Evolutionary conservation across 2,329 filamentous ascomycete genomes (phyloP).

Genomic region (Huntiella bhutanensis): DNA sequence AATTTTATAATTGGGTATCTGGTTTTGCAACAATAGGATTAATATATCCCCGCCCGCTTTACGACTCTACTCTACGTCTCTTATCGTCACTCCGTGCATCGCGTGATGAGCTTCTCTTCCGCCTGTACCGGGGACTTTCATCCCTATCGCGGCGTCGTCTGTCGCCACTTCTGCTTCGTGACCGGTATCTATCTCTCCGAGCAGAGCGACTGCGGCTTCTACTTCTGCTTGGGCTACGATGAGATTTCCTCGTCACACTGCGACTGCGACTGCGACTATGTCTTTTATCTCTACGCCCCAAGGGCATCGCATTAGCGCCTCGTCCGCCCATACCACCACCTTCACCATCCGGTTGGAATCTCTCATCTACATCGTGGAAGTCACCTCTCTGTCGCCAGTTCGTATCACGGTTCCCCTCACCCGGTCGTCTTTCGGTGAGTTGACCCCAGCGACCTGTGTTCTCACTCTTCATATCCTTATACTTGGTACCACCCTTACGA

Average conservation of each 20-base stretch:
- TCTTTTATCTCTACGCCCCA: constrained; percentile 30
- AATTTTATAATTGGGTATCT: background rate
- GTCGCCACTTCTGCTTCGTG: constrained; percentile 17
- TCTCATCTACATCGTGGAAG: constrained; percentile 32
- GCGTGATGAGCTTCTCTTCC: constrained; percentile 32
- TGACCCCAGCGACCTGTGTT: constrained; percentile 80
- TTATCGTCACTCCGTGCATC: constrained; percentile 39
- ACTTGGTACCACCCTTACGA: constrained; percentile 77
- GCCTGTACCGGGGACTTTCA: constrained; percentile 18
- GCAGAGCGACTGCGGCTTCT: constrained; percentile 15
- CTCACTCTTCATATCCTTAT: constrained; percentile 71
- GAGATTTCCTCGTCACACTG: too few relatives aligned
- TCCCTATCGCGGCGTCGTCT: constrained; percentile 13
- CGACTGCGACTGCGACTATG: constrained; percentile 13
- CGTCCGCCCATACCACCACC: constrained; percentile 25
- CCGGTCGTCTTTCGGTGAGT: constrained; percentile 29
- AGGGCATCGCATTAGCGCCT: constrained; percentile 51
- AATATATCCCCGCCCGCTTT: constrained; percentile 14
- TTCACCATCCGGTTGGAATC: constrained; percentile 46
- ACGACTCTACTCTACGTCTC: constrained; percentile 34
- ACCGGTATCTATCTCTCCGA: constrained; percentile 16
- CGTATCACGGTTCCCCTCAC: constrained; percentile 16
- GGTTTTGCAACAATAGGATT: constrained; percentile 8
- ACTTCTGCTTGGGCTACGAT: background rate
- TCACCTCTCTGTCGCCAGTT: constrained; percentile 16